phyloP scores from a whole-genome alignment of 2,329 filamentous ascomycete species.

The Emergomyces pasteurianus region DNA sequence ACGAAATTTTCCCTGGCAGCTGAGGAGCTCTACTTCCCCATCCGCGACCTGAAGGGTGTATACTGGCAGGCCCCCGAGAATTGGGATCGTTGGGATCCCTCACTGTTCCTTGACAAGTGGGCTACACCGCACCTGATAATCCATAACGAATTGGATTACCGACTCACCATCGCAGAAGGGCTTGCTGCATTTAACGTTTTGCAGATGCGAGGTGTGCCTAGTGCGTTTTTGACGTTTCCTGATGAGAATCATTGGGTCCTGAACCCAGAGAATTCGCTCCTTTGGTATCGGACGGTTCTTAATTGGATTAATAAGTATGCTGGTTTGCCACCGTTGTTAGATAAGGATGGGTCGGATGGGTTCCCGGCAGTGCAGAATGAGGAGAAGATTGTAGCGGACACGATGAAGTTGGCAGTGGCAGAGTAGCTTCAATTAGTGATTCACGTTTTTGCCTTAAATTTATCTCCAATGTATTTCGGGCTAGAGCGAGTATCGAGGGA shows the following conservation, averaged over 20 bases:
- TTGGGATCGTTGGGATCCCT: slow-evolving; percentile 49
- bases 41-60: slow-evolving; percentile 40
- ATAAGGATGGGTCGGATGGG: neutral
- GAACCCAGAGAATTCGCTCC: slow-evolving; percentile 78
- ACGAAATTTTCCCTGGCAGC: slow-evolving; percentile 33
- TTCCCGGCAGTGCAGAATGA: neutral
- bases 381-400: neutral
- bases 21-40: slow-evolving; percentile 45
- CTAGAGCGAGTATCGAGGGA: neutral
- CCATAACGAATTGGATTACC: slow-evolving; percentile 82
- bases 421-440: neutral
- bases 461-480: neutral
- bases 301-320: slow-evolving; percentile 57
- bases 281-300: slow-evolving; percentile 82
- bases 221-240: slow-evolving; percentile 68
- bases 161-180: slow-evolving; percentile 74
- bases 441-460: neutral
- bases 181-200: slow-evolving; percentile 76
- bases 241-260: slow-evolving; percentile 76
- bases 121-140: slow-evolving; percentile 79
- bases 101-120: slow-evolving; percentile 54
- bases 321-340: slow-evolving; percentile 30
- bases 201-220: slow-evolving; percentile 62
- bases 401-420: neutral
- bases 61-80: slow-evolving; percentile 39